phyloP scores from a whole-genome alignment of 768 basidiomycete species.

The Scleroderma bovista region DNA sequence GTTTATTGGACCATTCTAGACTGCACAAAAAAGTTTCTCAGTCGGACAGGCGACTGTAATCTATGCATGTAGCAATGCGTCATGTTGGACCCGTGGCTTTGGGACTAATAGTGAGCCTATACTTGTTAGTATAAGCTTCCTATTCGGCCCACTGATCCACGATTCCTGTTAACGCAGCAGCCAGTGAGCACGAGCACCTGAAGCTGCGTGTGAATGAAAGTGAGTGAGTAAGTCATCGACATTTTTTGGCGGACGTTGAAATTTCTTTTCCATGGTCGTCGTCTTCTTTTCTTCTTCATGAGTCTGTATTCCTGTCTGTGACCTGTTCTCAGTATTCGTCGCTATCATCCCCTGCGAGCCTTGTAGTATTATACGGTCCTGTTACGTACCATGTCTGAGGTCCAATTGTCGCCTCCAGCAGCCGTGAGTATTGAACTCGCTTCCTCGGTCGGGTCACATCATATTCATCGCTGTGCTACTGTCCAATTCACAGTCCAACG shows the following conservation, averaged over 20 bases:
- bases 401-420: slow-evolving; percentile 5
- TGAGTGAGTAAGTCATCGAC: no score
- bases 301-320: slow-evolving; percentile 9
- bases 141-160: no score
- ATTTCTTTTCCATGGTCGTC: slow-evolving; percentile 1
- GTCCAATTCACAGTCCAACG: slow-evolving; percentile 5
- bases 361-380: neutral
- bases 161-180: no score
- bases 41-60: no score
- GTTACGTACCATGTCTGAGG: slow-evolving; percentile 6
- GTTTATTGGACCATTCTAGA: no score
- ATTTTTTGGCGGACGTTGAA: slow-evolving; percentile 25
- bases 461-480: neutral
- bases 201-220: no score
- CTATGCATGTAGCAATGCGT: no score
- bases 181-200: no score
- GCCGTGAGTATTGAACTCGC: slow-evolving; percentile 6
- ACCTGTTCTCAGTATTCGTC: slow-evolving; percentile 1
- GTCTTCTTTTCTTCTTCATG: slow-evolving; percentile 7
- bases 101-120: no score
- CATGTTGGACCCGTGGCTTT: no score
- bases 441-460: neutral
- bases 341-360: neutral
- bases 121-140: no score
- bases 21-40: no score